Conservation (phyloP, 2,329 filamentous ascomycete species). For the Lecanosticta acicola region DNA sequence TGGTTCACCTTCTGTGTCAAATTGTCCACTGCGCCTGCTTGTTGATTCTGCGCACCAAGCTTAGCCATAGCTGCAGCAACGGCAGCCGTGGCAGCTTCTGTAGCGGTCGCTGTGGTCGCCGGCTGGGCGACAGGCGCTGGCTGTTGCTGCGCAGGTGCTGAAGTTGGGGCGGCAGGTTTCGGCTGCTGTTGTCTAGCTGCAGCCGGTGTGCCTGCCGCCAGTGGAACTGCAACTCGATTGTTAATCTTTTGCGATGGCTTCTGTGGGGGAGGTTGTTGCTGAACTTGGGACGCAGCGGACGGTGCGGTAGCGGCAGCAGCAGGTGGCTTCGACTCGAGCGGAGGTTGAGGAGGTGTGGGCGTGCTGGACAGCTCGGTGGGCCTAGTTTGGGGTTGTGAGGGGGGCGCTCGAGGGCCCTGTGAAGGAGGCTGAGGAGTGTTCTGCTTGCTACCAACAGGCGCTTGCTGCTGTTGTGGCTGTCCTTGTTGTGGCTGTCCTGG, state of each 20-base stretch:
- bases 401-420: constrained; percentile 22
- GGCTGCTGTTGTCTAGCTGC: constrained; percentile 22
- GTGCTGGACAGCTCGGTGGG: constrained; percentile 35
- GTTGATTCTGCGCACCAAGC: constrained; percentile 42
- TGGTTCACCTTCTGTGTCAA: constrained; percentile 69
- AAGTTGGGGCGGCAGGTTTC: constrained; percentile 6
- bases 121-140: constrained; percentile 16
- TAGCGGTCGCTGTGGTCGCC: constrained; percentile 50
- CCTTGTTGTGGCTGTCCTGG: constrained; percentile 42
- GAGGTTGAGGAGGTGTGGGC: constrained; percentile 51
- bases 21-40: constrained; percentile 52
- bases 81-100: constrained; percentile 67
- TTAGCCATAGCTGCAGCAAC: constrained; percentile 78
- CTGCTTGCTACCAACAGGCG: constrained; percentile 34
- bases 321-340: constrained; percentile 64
- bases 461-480: too few species aligned
- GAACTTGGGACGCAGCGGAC: constrained; percentile 36
- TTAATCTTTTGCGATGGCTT: constrained; percentile 39
- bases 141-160: constrained; percentile 8
- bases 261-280: constrained; percentile 28
- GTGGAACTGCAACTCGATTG: constrained; percentile 56
- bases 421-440: constrained; percentile 30
- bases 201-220: constrained; percentile 38
- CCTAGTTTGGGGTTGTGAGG: constrained; percentile 23
- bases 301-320: constrained; percentile 53